A percentile compares a stretch with the other conserved stretches of the same genome.
Evolutionary conservation across 331 rosid species (phyloP).

Genomic region (Malus hybrid): DNA sequence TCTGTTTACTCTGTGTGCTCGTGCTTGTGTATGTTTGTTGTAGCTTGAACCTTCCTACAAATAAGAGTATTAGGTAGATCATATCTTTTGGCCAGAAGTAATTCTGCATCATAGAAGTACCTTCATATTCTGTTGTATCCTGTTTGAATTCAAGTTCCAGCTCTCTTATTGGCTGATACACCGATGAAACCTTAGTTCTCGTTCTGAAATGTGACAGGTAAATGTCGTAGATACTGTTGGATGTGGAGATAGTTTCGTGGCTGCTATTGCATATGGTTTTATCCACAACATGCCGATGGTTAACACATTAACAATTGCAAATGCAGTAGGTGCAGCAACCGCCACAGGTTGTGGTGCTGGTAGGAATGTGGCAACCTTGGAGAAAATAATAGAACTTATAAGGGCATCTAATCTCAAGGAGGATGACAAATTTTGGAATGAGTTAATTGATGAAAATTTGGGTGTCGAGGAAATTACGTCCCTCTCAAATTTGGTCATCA

Average conservation of each 20-base stretch:
- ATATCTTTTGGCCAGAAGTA: not conserved
- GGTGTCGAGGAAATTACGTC: conserved; percentile 43
- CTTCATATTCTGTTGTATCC: not conserved
- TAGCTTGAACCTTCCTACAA: not conserved
- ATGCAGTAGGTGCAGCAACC: conserved; percentile 96
- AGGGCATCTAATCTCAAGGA: conserved; percentile 44
- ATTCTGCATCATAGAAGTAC: not conserved
- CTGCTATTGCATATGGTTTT: conserved; percentile 86
- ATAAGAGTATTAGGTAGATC: not conserved
- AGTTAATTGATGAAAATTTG: conserved; percentile 35
- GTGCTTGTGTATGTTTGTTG: not conserved
- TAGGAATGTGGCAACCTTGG: conserved; percentile 80
- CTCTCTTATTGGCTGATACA: conserved; percentile 2
- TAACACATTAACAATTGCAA: conserved; percentile 70
- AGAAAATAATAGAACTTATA: conserved; percentile 53
- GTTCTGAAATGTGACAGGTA: conserved; percentile 49
- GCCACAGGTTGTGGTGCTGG: conserved; percentile 99
- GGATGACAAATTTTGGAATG: conserved; percentile 51
- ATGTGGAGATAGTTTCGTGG: conserved; percentile 96
- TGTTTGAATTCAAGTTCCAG: not conserved
- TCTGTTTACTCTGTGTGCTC: not conserved
- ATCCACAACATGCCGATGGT: conserved; percentile 63
- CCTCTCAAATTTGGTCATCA: conserved; percentile 31
- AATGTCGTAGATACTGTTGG: conserved; percentile 83
- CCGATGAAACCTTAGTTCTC: not conserved